Evolutionary conservation across 805 yeast species (phyloP).

Genomic region (Naumovozyma dairenensis): DNA sequence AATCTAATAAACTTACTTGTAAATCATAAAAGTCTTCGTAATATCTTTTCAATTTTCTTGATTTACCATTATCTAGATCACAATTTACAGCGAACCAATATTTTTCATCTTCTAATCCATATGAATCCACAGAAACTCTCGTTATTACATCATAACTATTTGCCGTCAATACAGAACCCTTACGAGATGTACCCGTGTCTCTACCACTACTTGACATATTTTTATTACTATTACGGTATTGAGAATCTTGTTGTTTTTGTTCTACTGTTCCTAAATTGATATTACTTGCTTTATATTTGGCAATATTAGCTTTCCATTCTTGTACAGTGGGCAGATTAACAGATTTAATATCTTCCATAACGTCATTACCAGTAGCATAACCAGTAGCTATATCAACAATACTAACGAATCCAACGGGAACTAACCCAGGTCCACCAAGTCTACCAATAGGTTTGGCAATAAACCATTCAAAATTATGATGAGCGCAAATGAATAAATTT

Average conservation of each 20-base stretch:
- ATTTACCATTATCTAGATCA: slow-evolving; percentile 54
- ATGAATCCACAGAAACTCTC: slow-evolving; percentile 65
- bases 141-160: slow-evolving; percentile 16
- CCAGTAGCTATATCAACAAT: slow-evolving; percentile 68
- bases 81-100: slow-evolving; percentile 79
- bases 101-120: slow-evolving; percentile 71
- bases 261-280: slow-evolving; percentile 60
- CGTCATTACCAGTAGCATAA: slow-evolving; percentile 44
- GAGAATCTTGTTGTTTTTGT: not conserved
- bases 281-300: slow-evolving; percentile 84
- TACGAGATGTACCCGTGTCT: too few species aligned
- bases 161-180: too few species aligned
- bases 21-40: slow-evolving; percentile 95
- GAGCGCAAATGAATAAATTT: slow-evolving; percentile 86
- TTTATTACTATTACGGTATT: not conserved
- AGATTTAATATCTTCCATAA: slow-evolving; percentile 46
- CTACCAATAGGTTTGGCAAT: slow-evolving; percentile 94
- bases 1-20: slow-evolving; percentile 71
- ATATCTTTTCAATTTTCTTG: slow-evolving; percentile 68
- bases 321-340: slow-evolving; percentile 85
- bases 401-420: slow-evolving; percentile 84
- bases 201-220: too few species aligned
- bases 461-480: slow-evolving; percentile 94
- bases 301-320: slow-evolving; percentile 88
- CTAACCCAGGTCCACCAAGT: slow-evolving; percentile 93